Percentiles rank a stretch among this genome's conserved stretches.
These are phyloP conservation scores for Puccinia hordei DNA, from an alignment of 1,284 basidiomycete species.

Conservation along the genomic window DNA sequence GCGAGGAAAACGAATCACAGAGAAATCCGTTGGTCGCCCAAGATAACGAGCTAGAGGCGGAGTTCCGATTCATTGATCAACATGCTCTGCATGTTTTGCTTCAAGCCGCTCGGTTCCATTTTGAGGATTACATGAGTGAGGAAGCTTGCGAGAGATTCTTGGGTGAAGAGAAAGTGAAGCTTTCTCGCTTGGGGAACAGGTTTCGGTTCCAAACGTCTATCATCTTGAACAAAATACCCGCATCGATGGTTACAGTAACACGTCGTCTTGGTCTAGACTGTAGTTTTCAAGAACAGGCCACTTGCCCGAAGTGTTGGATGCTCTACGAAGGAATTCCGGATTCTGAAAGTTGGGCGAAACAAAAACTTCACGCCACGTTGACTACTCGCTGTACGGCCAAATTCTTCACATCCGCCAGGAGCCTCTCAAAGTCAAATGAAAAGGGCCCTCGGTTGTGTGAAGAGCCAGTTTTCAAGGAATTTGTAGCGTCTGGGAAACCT, in stretches of 20 bases:
- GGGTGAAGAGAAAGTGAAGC: neutral
- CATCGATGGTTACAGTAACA: neutral
- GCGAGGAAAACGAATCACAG: neutral
- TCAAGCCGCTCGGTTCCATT: conserved; percentile 17
- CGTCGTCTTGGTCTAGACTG: neutral
- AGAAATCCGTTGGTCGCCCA: neutral
- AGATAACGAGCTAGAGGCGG: neutral
- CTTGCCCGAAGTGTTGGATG: neutral
- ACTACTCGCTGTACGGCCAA: neutral
- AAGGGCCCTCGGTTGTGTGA: neutral
- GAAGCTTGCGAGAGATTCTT: conserved; percentile 6
- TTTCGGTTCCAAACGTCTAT: conserved; percentile 4
- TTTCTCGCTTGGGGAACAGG: neutral
- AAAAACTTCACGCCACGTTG: conserved; percentile 1
- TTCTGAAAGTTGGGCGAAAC: conserved; percentile 5
- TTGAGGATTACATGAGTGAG: conserved; percentile 10
- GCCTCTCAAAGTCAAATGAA: neutral
- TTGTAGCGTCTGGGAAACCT: conserved; percentile 1
- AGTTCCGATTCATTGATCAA: conserved; percentile 13
- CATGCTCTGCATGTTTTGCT: neutral
- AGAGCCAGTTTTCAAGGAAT: conserved; percentile 12
- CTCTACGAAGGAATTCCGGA: conserved; percentile 14
- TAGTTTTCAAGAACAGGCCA: conserved; percentile 13
- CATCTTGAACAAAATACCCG: neutral
- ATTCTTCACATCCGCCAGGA: conserved; percentile 2